These are phyloP conservation scores for Secale cereale DNA, from an alignment of 176 grass and related monocot genomes.

Conservation along the genomic window DNA sequence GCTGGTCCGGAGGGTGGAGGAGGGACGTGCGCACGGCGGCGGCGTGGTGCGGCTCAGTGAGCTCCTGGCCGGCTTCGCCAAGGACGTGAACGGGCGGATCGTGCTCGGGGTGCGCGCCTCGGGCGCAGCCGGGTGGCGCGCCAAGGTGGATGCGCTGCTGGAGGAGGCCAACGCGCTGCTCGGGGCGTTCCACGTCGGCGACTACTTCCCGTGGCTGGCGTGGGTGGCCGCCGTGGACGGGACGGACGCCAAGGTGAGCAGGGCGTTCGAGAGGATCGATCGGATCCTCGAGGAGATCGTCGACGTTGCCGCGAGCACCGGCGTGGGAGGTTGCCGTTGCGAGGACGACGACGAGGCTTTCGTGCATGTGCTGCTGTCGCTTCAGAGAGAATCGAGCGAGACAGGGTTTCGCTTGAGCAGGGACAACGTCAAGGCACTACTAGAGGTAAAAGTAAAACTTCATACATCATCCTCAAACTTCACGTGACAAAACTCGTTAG, in stretches of 20 bases:
- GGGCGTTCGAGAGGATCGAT: constrained; percentile 2
- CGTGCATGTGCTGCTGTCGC: constrained; percentile 12
- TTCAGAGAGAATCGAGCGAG: neutral
- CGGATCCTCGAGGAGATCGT: neutral
- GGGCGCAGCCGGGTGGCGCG: neutral
- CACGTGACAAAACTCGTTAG: too few relatives aligned
- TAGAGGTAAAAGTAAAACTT: neutral
- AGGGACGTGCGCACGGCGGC: neutral
- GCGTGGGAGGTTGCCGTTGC: neutral
- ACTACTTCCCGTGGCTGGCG: constrained; percentile 3
- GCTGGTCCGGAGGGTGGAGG: neutral
- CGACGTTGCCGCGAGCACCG: neutral
- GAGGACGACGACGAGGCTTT: neutral
- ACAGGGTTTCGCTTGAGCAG: neutral
- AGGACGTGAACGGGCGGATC: neutral
- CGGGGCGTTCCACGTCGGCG: neutral
- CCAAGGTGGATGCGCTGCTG: neutral
- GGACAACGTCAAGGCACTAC: neutral
- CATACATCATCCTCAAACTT: neutral
- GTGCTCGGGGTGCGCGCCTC: neutral
- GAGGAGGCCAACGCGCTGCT: constrained; percentile 7
- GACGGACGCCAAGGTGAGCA: neutral
- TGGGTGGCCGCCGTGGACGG: neutral
- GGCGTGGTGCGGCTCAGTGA: neutral
- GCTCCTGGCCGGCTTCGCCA: neutral